phyloP scores from a whole-genome alignment of 163 green algal species.

The Chlorella variabilis region DNA sequence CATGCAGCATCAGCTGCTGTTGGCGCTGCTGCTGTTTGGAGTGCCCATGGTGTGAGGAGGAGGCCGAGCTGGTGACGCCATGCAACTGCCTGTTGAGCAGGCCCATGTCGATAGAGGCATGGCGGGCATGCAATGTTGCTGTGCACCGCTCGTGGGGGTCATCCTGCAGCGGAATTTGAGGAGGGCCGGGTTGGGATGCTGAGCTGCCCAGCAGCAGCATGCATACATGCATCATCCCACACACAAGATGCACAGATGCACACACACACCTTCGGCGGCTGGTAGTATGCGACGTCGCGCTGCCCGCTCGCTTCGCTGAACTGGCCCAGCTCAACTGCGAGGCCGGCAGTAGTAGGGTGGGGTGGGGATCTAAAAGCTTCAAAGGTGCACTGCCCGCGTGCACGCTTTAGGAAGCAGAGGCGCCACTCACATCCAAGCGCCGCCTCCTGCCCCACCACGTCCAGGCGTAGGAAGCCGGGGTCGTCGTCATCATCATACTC shows the following conservation, averaged over 20 bases:
- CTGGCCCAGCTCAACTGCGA: slow-evolving; percentile 35
- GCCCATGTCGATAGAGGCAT: slow-evolving; percentile 25
- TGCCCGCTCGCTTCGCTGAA: background rate
- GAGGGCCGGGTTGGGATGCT: background rate
- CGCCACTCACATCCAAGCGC: slow-evolving; percentile 19
- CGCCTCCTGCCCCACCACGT: slow-evolving; percentile 34
- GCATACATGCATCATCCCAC: too few relatives aligned
- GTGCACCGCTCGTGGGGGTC: background rate
- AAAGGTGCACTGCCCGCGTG: too few relatives aligned
- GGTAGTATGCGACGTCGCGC: background rate
- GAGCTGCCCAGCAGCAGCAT: too few relatives aligned
- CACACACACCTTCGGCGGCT: background rate
- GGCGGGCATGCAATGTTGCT: background rate
- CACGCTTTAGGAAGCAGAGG: too few relatives aligned
- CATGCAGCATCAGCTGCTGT: background rate
- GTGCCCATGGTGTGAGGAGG: background rate
- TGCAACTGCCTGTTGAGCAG: slow-evolving; percentile 31
- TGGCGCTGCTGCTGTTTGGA: background rate
- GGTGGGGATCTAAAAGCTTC: too few relatives aligned
- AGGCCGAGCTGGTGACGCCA: background rate
- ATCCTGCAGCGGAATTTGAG: background rate
- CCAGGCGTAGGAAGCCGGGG: slow-evolving; percentile 41
- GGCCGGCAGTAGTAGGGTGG: background rate
- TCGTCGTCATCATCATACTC: slow-evolving; percentile 53
- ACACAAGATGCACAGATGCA: too few relatives aligned